Evolutionary conservation across 129 eudicot genomes (phyloP).

Genomic region (Flaveria bidentis): DNA sequence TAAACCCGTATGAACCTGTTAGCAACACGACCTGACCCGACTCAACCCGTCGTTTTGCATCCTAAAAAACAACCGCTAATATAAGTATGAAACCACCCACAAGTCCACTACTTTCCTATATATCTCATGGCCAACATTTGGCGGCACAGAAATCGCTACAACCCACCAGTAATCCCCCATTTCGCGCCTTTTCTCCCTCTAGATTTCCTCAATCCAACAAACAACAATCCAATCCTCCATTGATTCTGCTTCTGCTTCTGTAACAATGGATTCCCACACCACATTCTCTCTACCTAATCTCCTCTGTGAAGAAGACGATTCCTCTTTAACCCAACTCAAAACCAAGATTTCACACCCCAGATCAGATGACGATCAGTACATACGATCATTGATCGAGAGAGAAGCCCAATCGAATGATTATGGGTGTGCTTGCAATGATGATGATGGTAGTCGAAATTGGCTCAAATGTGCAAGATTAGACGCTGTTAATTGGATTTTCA

Average conservation of each 20-base stretch:
- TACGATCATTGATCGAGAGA: constrained; percentile 37
- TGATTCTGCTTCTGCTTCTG: neutral
- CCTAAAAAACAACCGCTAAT: constrained; percentile 18
- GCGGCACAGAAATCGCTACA: constrained; percentile 76
- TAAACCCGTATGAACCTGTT: too few species aligned
- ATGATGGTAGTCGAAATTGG: constrained; percentile 28
- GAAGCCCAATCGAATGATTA: constrained; percentile 24
- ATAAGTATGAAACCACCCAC: constrained; percentile 2
- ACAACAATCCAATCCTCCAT: neutral
- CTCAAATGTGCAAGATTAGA: constrained; percentile 54
- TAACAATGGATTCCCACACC: constrained; percentile 37
- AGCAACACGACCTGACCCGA: too few species aligned
- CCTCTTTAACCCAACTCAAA: constrained; percentile 34
- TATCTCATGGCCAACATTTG: constrained; percentile 62
- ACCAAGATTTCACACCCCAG: constrained; percentile 17
- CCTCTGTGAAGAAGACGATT: constrained; percentile 69
- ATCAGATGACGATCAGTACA: constrained; percentile 53
- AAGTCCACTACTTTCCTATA: constrained; percentile 22
- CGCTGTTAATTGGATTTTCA: constrained; percentile 70
- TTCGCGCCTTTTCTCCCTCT: constrained; percentile 39
- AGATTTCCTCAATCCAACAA: constrained; percentile 36
- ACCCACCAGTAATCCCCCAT: constrained; percentile 27
- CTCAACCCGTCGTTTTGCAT: too few species aligned
- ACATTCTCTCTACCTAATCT: constrained; percentile 54
- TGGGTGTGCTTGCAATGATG: neutral